Conservation (phyloP, 345 rosid species). For the Eucalyptus pauciflora region DNA sequence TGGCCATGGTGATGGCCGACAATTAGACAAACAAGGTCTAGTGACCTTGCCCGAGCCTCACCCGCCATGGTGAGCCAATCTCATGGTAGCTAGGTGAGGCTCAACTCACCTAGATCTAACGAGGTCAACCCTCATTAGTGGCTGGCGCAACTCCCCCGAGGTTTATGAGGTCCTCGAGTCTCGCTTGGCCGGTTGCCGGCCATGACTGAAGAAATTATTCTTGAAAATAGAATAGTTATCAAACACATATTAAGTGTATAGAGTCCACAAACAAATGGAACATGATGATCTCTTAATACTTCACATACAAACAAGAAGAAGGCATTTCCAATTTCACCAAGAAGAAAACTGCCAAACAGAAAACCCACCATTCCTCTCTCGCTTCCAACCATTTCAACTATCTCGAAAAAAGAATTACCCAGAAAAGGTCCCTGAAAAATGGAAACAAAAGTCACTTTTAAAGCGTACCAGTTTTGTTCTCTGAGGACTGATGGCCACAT, state of each 20-base stretch:
- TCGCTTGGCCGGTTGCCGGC: fast-evolving
- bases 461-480: background rate
- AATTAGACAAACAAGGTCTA: too few relatives aligned
- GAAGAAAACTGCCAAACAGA: background rate
- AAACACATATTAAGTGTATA: too few relatives aligned
- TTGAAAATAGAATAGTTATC: fast-evolving
- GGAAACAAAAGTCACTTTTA: background rate
- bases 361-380: background rate
- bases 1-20: fast-evolving
- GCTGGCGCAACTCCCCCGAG: fast-evolving
- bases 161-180: fast-evolving
- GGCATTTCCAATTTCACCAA: background rate
- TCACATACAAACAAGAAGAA: background rate
- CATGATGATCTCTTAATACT: background rate
- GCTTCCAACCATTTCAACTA: background rate
- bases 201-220: too few relatives aligned
- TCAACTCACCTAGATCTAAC: fast-evolving
- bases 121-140: too few relatives aligned
- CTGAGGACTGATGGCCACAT: background rate
- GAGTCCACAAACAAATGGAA: background rate
- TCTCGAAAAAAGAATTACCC: background rate
- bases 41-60: too few relatives aligned
- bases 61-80: too few relatives aligned
- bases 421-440: background rate
- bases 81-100: too few relatives aligned